Evolutionary conservation across 169 alveolate species (phyloP).

Genomic region (Plasmodium ovale): DNA sequence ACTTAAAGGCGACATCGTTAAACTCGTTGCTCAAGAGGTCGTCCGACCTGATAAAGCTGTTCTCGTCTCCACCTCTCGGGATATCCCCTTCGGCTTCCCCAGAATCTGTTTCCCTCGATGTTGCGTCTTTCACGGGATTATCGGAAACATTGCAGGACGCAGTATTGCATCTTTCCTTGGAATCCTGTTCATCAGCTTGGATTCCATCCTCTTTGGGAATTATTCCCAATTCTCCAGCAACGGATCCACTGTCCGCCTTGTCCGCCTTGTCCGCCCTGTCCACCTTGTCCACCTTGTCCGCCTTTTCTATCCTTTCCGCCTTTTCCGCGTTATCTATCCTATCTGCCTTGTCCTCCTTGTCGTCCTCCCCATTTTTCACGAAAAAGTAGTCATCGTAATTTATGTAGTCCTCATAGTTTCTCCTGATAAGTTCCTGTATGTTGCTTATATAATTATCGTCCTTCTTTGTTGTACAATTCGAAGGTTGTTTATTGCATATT

Average conservation of each 20-base stretch:
- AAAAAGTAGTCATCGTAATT: conserved; percentile 48
- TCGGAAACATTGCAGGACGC: background rate
- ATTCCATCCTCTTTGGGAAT: background rate
- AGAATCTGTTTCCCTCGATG: background rate
- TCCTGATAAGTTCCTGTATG: conserved; percentile 9
- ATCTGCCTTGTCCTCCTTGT: background rate
- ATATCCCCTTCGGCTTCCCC: too few relatives aligned
- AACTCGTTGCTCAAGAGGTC: background rate
- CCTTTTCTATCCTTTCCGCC: background rate
- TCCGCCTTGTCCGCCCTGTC: background rate
- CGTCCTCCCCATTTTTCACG: conserved; percentile 25
- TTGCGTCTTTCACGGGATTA: background rate
- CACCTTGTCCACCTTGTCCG: background rate
- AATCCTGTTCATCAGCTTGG: background rate
- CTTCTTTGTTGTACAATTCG: conserved; percentile 1
- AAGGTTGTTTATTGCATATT: background rate
- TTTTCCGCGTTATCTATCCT: too few relatives aligned
- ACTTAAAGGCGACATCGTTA: conserved; percentile 34
- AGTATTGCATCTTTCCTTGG: background rate
- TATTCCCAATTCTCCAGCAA: background rate
- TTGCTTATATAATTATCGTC: background rate
- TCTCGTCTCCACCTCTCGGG: background rate
- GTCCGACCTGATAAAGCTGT: background rate
- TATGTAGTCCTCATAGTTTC: background rate
- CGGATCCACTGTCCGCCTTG: background rate